Evolutionary conservation across 2,329 filamentous ascomycete genomes (phyloP).

Genomic region (Aspergillus ochraceoroseus): DNA sequence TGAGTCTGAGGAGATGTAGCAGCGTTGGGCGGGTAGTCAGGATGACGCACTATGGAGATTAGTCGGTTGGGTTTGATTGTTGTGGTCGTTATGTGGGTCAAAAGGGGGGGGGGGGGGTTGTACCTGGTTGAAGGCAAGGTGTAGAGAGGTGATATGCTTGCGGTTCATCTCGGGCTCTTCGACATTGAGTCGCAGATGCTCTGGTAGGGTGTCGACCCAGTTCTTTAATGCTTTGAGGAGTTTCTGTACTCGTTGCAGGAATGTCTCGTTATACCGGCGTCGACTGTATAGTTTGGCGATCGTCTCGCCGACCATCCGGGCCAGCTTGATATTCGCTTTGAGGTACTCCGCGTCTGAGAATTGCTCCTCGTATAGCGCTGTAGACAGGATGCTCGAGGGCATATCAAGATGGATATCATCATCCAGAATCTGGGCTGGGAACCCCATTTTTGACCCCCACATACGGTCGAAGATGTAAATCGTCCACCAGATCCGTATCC

Average conservation of each 20-base stretch:
- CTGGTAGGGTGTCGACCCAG: constrained; percentile 38
- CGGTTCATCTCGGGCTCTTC: constrained; percentile 32
- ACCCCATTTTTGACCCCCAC: constrained; percentile 48
- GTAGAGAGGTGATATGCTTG: constrained; percentile 33
- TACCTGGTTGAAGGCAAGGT: constrained; percentile 38
- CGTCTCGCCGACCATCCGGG: constrained; percentile 36
- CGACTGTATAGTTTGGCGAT: constrained; percentile 35
- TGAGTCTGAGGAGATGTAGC: constrained; percentile 37
- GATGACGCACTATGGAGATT: constrained; percentile 33
- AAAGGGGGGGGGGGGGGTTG: too few species aligned
- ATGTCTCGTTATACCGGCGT: constrained; percentile 36
- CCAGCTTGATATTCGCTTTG: constrained; percentile 37
- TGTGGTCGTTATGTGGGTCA: neutral
- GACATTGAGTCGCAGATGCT: constrained; percentile 32
- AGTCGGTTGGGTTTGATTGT: neutral
- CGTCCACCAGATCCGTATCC: constrained; percentile 39
- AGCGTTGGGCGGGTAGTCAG: constrained; percentile 39
- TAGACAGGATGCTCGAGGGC: constrained; percentile 32
- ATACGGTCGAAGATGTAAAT: constrained; percentile 43
- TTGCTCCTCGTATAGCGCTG: constrained; percentile 33
- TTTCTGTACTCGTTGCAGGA: constrained; percentile 40
- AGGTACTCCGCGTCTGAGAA: constrained; percentile 38
- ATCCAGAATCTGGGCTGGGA: constrained; percentile 48
- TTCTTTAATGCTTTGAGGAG: constrained; percentile 37
- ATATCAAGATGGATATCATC: constrained; percentile 45